Evolutionary conservation across 1,284 basidiomycete genomes (phyloP).

Genomic region (Puccinia horiana): DNA sequence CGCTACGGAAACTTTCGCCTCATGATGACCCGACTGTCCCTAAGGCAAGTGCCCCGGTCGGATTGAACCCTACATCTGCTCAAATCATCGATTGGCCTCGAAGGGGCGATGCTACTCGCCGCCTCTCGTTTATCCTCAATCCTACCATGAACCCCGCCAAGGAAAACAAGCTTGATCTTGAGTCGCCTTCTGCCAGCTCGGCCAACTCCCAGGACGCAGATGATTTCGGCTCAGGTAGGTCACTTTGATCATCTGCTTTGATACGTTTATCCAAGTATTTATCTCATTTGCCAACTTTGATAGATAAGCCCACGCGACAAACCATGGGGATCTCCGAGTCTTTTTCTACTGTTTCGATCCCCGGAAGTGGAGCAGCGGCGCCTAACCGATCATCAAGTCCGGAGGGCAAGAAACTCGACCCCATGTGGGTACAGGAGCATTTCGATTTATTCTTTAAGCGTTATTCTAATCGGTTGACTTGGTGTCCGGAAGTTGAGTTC

Average conservation of each 20-base stretch:
- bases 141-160: slow-evolving; percentile 37
- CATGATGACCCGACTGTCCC: slow-evolving; percentile 18
- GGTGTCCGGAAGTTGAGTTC: slow-evolving; percentile 15
- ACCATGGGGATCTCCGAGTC: background rate
- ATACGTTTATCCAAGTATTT: background rate
- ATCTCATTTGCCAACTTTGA: background rate
- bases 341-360: slow-evolving; percentile 20
- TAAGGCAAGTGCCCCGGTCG: slow-evolving; percentile 23
- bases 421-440: background rate
- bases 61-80: slow-evolving; percentile 18
- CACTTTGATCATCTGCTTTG: background rate
- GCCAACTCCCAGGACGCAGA: slow-evolving; percentile 4
- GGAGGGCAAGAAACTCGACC: background rate
- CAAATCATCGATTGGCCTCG: slow-evolving; percentile 28
- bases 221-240: background rate
- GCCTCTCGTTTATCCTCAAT: slow-evolving; percentile 25
- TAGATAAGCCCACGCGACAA: background rate
- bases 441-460: slow-evolving; percentile 11
- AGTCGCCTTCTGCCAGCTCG: background rate
- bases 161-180: slow-evolving; percentile 18
- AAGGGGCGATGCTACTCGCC: slow-evolving; percentile 17
- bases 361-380: background rate
- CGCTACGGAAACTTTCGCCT: slow-evolving; percentile 15
- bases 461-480: slow-evolving; percentile 32
- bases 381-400: background rate